Base-by-base conservation (phyloP, 1,284 basidiomycete species). In the Ganoderma leucocontextum region DNA sequence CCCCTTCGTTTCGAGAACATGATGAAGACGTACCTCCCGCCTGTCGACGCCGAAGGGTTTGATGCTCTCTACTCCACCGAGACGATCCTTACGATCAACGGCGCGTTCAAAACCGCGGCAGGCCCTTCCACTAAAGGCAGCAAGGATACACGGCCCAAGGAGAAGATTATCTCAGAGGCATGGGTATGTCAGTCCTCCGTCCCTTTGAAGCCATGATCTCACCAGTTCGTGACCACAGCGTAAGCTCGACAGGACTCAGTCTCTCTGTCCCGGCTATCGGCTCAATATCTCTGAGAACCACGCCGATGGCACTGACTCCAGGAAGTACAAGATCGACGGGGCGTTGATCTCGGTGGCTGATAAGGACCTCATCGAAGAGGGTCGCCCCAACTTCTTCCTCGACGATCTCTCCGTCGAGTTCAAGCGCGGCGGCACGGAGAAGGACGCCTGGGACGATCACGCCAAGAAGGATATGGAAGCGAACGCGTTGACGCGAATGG, bases 321-420 rank as follows among this genome's bases (percentile, higher is more conserved):
- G 17, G 7, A 29, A 19, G 42, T 47, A 47, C 36, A 65, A 53
- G 36, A 29, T 65, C 25, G n/a, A 60, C n/a, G 58, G 47, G 15
- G 36, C 57, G 0, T 53, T 65, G 41, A 41, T 65, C 17, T 22
- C 15, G 36, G 10, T 2, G 13, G 17, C 10, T 13, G 58, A 65
- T 58, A 22, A n/a, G 35, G 1, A n/a, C n/a, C 35, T 33, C 4
- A 12, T 60, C 22, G 17, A 10, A 2, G 17, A n/a, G 3, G 41
- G 9, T 1, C 17, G 13, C 4, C 60, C 65, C 0, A 61, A 58
- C 42, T 60, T 47, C 55, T 42, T 22, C 15, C 22, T 60, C 19
- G 62, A 60, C 25, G 36, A 36, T 4, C 15, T 65, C 47, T 19
- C 59, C 0, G 22, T 70, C 49, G 66, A 67, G 25, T 61, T 65